Evolutionary conservation across 2,329 filamentous ascomycete genomes (phyloP), one percentile per base, ranked within the genome.

Genomic region (Huntiella omanensis): DNA sequence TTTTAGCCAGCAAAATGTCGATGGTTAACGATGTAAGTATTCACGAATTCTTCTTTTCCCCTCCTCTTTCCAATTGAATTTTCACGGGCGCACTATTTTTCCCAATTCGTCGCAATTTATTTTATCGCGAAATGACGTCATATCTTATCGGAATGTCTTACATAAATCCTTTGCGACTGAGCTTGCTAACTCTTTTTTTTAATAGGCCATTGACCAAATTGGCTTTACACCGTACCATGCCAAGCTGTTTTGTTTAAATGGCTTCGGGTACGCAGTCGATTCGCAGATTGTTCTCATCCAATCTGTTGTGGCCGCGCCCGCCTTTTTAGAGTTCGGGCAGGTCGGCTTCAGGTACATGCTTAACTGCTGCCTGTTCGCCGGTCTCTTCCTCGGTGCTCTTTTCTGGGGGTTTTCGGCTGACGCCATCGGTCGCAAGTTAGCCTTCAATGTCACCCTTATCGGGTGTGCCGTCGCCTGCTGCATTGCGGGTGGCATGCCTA

Each of bases 371-470:
- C 69, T 67, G 1, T 82, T 78, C 54, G 64, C 68, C 6, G 70
- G 70, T 12, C 68, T 68, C 63, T 63, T 68, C 44, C 51, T 63
- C 0, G 71, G 76, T 1, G 75, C 75, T 12, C 56, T 81, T 19
- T 81, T 82, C 59, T 83, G 78, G 77, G 78, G 78, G 2, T 59
- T 80, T 28, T 67, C 67, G 3, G 77, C 76, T 16, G 79, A 83
- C 54, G 67, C 83, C 33, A 75, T 83, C 50, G 79, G 78, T 4
- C 67, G 79, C 38, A 71, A 72, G 51, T 73, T 72, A 52, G 78
- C 79, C 4, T 84, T 83, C 62, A 83, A 83, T 54, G 60, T 73
- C 16, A 75, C 49, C 12, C 41, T 52, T 6, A 45, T 49, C 11
- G 39, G 81, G 48, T 77, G 71, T 54, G 70, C 73, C 3, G 56